Base-by-base conservation (phyloP, 2,329 filamentous ascomycete species). In the Periconia sp. region DNA sequence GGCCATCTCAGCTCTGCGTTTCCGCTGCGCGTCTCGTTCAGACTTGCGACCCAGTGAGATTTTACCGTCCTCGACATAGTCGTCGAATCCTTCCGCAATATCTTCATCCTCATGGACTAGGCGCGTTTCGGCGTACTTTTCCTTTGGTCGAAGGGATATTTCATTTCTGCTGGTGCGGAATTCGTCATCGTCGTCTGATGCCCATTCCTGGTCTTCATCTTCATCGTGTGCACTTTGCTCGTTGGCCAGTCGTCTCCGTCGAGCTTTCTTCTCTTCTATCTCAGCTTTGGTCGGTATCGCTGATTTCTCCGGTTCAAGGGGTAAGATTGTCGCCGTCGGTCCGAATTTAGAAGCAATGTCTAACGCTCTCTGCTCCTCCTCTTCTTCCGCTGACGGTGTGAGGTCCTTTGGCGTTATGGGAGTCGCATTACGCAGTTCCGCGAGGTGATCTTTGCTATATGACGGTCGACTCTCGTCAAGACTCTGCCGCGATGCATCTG, bases 21-120 rank as follows among this genome's bases (percentile, higher is more conserved):
- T 80, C 39, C 77, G 78, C 35, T 81, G 69, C 32, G 80, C 86
- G 55, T 90, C 88, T 15, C 81, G 83, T 69, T 94, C 89, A 0
- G 90, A 90, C 48, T 87, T 88, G 49, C 80, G 84, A 23, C 91
- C 89, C 0, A 96, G 77, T 1, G 88, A 82, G 8, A 96, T 82
- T 6, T 83, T 83, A 7, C 88, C 90, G 63, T 96, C 89, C 28
- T 94, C 88, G 7, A 94, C 89, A 58, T 89, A 96, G 40, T 92
- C 87, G 47, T 97, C 92, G 57, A 95, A 97, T 0, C 91, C 92
- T 72, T 97, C 94, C 25, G 88, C 89, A 0, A 96, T 80, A 61
- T 97, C 90, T 65, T 97, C 92, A 57, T 97, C 92, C 23, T 96
- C 91, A 29, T 80, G 82, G 5, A 91, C 81, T 2, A 97, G 79